Evolutionary conservation across 1,284 basidiomycete species (phyloP).

Genomic region (Kwoniella shivajii): DNA sequence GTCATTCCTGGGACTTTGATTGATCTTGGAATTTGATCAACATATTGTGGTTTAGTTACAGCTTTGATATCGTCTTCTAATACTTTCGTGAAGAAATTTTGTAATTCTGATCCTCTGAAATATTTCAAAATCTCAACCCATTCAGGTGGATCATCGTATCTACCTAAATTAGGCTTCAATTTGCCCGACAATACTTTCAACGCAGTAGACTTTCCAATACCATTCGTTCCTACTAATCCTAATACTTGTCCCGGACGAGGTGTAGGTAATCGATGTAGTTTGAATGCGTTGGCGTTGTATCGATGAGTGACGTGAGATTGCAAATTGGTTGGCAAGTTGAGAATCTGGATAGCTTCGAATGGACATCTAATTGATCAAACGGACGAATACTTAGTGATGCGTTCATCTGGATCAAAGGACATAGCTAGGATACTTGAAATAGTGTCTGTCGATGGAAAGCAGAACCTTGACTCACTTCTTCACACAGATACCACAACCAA

Average conservation of each 20-base stretch:
- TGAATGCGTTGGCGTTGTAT: constrained; percentile 96
- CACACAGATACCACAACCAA: constrained; percentile 97
- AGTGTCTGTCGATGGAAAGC: background rate
- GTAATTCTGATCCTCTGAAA: constrained; percentile 94
- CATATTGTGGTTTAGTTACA: constrained; percentile 97
- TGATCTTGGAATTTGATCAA: constrained; percentile 93
- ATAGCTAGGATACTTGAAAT: too few species aligned
- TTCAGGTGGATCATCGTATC: constrained; percentile 76
- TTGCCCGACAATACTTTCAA: constrained; percentile 94
- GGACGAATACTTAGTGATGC: background rate
- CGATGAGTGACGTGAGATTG: constrained; percentile 93
- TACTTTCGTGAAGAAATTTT: constrained; percentile 99
- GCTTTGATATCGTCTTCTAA: constrained; percentile 97
- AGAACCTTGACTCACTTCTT: constrained; percentile 72
- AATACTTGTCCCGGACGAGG: constrained; percentile 94
- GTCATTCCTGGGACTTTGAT: constrained; percentile 82
- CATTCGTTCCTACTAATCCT: constrained; percentile 94
- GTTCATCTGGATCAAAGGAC: background rate
- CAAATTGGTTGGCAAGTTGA: constrained; percentile 94
- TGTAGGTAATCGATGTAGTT: constrained; percentile 92
- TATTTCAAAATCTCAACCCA: constrained; percentile 98
- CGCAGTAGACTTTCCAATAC: constrained; percentile 97
- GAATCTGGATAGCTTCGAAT: constrained; percentile 95
- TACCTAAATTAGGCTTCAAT: constrained; percentile 70
- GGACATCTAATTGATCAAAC: constrained; percentile 68